Evolutionary conservation across 2,329 filamentous ascomycete genomes (phyloP), one percentile per base, ranked within the genome.

Genomic region (Chaetomiaceae sp.): DNA sequence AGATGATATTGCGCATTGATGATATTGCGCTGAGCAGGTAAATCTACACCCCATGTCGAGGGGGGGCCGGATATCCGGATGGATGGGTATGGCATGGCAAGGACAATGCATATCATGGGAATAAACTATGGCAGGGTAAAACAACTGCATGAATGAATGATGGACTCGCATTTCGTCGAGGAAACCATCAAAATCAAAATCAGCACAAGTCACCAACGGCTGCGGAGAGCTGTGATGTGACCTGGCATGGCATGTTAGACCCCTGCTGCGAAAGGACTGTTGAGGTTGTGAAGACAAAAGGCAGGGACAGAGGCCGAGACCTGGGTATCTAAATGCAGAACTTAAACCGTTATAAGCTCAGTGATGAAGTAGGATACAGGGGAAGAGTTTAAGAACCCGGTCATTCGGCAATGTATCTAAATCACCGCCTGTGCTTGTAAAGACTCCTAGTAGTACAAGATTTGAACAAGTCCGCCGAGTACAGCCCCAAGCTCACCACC

Each of bases 1-100:
- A 97, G 84, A 94, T 96, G 90, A 84, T 85, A 67, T 69, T 85
- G 66, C 78, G 81, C 68, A 84, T 85, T 73, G 81, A 85, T 66
- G 81, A 85, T 66, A 84, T 85, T 71, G 80, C 80, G 44, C 71
- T 85, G 68, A 82, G 76, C 65, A 76, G 81, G 72, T 84, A 79
- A 66, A 66, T 21, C 33, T 45, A 30, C 34, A 45, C 20, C n/a
- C 34, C 20, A 14, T 21, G 25, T 27, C 9, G 25, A 9, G 25
- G 5, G 9, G 9, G 25, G 25, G 25, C 5, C 9, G 9, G 9
- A 27, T 27, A 27, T n/a, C n/a, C n/a, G n/a, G n/a, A 27, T 9
- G 29, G 27, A 21, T 21, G 16, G 18, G 4, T 2, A 23, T 21
- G 36, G 18, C 8, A n/a, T 5, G 47, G 32, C 21, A 48, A n/a